Conservation (phyloP, 129 eudicot species). For the Helianthus annuus region DNA sequence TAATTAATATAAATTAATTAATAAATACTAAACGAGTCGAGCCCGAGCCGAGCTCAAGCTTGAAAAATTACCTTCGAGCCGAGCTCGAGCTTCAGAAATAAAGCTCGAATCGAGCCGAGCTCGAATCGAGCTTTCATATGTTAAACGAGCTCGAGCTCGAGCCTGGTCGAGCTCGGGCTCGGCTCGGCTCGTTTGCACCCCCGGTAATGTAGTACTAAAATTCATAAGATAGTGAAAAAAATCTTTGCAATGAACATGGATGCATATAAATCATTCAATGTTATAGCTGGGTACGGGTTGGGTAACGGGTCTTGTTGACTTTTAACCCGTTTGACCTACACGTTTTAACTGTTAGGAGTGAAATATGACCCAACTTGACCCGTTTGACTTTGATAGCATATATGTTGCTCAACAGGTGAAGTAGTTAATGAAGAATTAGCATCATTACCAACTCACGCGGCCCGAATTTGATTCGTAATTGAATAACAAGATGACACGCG, state of each 20-base stretch:
- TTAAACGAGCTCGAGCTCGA: no score
- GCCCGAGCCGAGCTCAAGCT: no score
- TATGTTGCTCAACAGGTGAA: slow-evolving; percentile 40
- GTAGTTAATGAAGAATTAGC: slow-evolving; percentile 36
- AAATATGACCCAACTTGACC: slow-evolving; percentile 15
- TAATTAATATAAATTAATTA: no score
- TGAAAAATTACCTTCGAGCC: no score
- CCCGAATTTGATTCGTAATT: slow-evolving; percentile 22
- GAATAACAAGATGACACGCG: slow-evolving; percentile 62
- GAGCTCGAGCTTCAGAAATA: no score
- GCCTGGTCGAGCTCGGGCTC: no score
- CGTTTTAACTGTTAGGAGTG: neutral
- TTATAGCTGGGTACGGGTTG: neutral
- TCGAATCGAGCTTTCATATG: no score
- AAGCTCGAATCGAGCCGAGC: no score
- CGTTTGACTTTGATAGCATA: slow-evolving; percentile 9
- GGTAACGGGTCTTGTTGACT: neutral
- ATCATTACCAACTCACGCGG: slow-evolving; percentile 22
- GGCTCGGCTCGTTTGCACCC: no score
- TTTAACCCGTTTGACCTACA: slow-evolving; percentile 3
- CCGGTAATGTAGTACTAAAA: neutral
- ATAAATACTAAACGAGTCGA: no score
- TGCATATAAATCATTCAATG: neutral
- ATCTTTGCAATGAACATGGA: slow-evolving; percentile 1
- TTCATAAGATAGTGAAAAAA: neutral